These are phyloP conservation scores for Russula abietina DNA, from an alignment of 768 basidiomycete species.

Conservation along the genomic window DNA sequence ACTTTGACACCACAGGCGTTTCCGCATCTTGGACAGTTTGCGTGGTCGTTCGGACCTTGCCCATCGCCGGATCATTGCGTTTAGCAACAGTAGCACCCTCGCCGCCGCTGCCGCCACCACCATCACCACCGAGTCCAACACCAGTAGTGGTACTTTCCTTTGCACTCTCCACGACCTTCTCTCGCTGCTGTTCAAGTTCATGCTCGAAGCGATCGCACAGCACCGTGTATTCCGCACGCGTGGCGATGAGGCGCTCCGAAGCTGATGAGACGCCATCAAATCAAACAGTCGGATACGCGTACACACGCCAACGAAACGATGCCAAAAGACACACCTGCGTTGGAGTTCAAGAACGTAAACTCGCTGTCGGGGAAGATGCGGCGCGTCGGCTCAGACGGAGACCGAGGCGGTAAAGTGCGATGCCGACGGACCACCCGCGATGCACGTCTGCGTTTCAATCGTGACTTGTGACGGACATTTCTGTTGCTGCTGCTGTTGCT, in stretches of 20 bases:
- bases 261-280: conserved; percentile 40
- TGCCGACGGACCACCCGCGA: conserved; percentile 47
- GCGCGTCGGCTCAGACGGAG: conserved; percentile 32
- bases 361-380: conserved; percentile 43
- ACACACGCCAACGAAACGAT: conserved; percentile 26
- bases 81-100: conserved; percentile 27
- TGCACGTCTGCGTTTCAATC: conserved; percentile 50
- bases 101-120: background rate
- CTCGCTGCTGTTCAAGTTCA: conserved; percentile 66
- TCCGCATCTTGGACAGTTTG: conserved; percentile 37
- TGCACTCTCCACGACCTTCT: conserved; percentile 44
- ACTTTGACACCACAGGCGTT: conserved; percentile 29
- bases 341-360: conserved; percentile 58
- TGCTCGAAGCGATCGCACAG: conserved; percentile 65
- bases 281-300: conserved; percentile 21
- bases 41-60: conserved; percentile 26
- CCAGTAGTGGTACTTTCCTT: conserved; percentile 44
- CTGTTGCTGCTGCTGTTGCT: background rate
- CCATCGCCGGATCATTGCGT: conserved; percentile 12
- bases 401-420: conserved; percentile 33
- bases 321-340: conserved; percentile 59
- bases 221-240: conserved; percentile 59
- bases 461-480: conserved; percentile 22
- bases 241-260: conserved; percentile 62
- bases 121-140: conserved; percentile 27